A percentile compares a stretch with the other conserved stretches of the same genome.
Evolutionary conservation across 345 rosid genomes (phyloP).

Genomic region (Turritis glabra): DNA sequence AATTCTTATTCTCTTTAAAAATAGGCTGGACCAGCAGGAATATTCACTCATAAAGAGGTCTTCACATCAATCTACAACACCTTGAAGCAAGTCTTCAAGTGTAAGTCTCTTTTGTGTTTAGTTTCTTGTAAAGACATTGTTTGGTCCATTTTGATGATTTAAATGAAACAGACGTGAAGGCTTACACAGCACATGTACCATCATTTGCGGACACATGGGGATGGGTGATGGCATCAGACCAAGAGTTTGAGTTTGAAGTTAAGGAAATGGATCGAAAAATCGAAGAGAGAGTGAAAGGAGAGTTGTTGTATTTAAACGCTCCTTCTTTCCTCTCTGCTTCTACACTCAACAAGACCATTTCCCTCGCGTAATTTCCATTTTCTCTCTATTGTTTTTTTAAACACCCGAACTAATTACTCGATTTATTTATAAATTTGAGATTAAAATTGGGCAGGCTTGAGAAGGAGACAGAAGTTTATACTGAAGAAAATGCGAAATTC

Average conservation of each 20-base stretch:
- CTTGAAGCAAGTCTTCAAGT: conserved; percentile 80
- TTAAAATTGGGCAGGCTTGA: conserved; percentile 22
- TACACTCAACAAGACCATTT: conserved; percentile 80
- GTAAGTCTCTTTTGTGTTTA: conserved; percentile 42
- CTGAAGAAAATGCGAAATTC: conserved; percentile 84
- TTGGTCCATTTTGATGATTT: neutral
- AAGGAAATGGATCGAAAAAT: conserved; percentile 73
- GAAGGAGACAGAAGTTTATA: conserved; percentile 92
- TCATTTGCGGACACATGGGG: conserved; percentile 99
- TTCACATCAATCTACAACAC: conserved; percentile 92
- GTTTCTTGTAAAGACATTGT: neutral
- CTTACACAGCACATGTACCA: conserved; percentile 93
- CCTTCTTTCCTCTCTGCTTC: conserved; percentile 77
- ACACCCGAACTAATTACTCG: too few species aligned
- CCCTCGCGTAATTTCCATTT: conserved; percentile 45
- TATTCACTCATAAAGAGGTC: conserved; percentile 93
- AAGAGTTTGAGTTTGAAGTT: conserved; percentile 57
- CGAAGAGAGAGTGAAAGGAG: conserved; percentile 66
- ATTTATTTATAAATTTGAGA: too few species aligned
- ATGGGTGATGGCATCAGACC: conserved; percentile 98
- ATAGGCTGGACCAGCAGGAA: conserved; percentile 97
- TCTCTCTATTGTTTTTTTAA: too few species aligned
- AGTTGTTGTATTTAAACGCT: conserved; percentile 70
- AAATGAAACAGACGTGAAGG: conserved; percentile 64
- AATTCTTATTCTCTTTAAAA: too few species aligned